phyloP scores from a whole-genome alignment of 495 filamentous ascomycete genomes.

The Aspergillus affinis region DNA sequence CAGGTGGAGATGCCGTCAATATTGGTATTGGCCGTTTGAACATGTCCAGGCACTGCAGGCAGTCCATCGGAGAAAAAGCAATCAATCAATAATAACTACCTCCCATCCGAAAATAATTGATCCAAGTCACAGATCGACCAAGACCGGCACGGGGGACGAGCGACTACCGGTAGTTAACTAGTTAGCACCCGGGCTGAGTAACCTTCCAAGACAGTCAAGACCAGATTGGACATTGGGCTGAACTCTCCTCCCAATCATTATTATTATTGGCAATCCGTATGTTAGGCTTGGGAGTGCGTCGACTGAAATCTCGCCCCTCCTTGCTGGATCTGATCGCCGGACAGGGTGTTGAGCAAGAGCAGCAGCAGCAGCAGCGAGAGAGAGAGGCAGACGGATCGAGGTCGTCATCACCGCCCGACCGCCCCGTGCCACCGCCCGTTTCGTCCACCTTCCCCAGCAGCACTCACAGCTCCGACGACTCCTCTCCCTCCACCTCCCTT shows the following conservation, averaged over 20 bases:
- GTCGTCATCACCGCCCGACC: constrained; percentile 41
- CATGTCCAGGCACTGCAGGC: too few relatives aligned
- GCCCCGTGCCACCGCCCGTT: constrained; percentile 53
- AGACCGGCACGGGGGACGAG: too few relatives aligned
- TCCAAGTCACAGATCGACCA: too few relatives aligned
- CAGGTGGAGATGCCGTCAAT: too few relatives aligned
- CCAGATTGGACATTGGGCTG: neutral
- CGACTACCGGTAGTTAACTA: too few relatives aligned
- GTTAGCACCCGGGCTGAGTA: neutral
- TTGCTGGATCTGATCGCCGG: constrained; percentile 65
- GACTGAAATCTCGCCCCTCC: constrained; percentile 68
- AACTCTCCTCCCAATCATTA: neutral
- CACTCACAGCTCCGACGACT: constrained; percentile 1
- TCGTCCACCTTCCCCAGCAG: constrained; percentile 39
- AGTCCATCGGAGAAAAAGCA: too few relatives aligned
- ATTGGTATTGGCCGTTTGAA: too few relatives aligned
- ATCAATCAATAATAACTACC: too few relatives aligned
- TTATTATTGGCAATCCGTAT: constrained; percentile 35
- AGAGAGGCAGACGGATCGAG: neutral
- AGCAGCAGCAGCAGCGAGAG: neutral
- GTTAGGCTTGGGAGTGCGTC: constrained; percentile 60
- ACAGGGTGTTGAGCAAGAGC: neutral
- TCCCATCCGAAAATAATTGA: too few relatives aligned
- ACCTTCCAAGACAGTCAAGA: neutral
- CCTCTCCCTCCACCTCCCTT: constrained; percentile 10